Base-by-base conservation (phyloP, 179 eudicot genomes). In the Gypsophila paniculata region DNA sequence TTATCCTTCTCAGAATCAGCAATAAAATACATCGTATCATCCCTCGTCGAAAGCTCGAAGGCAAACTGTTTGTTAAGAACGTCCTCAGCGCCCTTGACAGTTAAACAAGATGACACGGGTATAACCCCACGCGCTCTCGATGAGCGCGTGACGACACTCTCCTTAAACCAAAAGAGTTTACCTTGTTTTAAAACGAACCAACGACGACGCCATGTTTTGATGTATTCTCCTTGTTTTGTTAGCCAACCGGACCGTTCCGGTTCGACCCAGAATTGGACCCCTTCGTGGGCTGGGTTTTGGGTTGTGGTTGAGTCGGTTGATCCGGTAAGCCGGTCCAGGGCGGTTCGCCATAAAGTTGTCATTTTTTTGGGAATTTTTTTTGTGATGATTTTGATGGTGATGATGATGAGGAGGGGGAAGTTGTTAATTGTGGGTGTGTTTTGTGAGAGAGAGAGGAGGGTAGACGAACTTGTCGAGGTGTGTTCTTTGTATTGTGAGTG, bases 1-100 rank as follows among this genome's bases (percentile, higher is more conserved):
- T 92, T 90, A 78, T 92, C 96, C 78, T 92, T 90, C 77, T 92
- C 96, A 13, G 94, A 83, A 80, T 90, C 94, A 5, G 98, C 98
- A 26, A 90, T 80, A 66, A 92, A 92, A 67, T 92, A 90, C 89
- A 92, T 86, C 18, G 98, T 87, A 14, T 88, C 91, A 8, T 71
- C 54, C 38, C 86, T 72, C 0, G 94, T 88, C 15, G 92, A 90
- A n/a, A 90, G 68, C 83, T 92, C 93, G 68, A 92, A 92, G 0
- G 98, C 98, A 72, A 84, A 85, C 65, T 79, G 88, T 34, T 83
- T 80, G 72, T 87, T 85, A 57, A 90, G 71, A 0, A 90, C 90
- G 72, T 92, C 98, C 70, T 90, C 96, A 7, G 98, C 98, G 6
- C 98, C 98, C 53, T 90, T 92, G 11, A 90, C 93, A 3, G 94